Base-by-base conservation (phyloP, 257 asterid species). In the Hygrophila difformis region DNA sequence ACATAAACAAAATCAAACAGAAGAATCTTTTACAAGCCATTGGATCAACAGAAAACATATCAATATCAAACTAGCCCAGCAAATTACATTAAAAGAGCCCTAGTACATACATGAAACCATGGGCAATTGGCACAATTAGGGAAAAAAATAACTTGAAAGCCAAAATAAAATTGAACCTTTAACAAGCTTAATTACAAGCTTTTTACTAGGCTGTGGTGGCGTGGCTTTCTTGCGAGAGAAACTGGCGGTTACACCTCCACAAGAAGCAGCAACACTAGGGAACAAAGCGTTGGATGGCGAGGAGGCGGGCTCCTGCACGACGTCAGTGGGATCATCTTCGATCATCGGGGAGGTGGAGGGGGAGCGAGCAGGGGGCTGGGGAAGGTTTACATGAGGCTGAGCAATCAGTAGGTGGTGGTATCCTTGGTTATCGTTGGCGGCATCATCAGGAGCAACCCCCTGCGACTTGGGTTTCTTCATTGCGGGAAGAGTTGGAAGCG, bases 391-490 rank as follows among this genome's bases (percentile, higher is more conserved):
- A 14, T 64, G 73, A 11, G 69, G 79, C 22, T 69, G 10, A 44
- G 38, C 24, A 49, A 65, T n/a, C n/a, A n/a, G n/a, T n/a, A n/a
- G n/a, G n/a, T n/a, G n/a, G n/a, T n/a, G n/a, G n/a, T n/a, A n/a
- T n/a, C n/a, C 69, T 45, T 71, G 78, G 51, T 64, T 79, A 70
- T 60, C 71, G 57, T 42, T 62, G 34, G 49, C 67, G n/a, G 73
- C 87, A 38, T 59, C 41, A n/a, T 84, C 61, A 67, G 57, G 67
- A 35, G 74, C 70, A 20, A 65, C 68, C 42, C 78, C 74, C 64
- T 74, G 86, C 8, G 84, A 68, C 76, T 79, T 86, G 53, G 94
- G 79, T 43, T 82, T 86, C 40, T 79, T 86, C 94, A 86, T 82
- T 2, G 80, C 62, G 49, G 84, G 67, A 11, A 24, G 24, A 59